These are phyloP conservation scores for Boletus sp. DNA, from an alignment of 768 basidiomycete species.

Conservation along the genomic window DNA sequence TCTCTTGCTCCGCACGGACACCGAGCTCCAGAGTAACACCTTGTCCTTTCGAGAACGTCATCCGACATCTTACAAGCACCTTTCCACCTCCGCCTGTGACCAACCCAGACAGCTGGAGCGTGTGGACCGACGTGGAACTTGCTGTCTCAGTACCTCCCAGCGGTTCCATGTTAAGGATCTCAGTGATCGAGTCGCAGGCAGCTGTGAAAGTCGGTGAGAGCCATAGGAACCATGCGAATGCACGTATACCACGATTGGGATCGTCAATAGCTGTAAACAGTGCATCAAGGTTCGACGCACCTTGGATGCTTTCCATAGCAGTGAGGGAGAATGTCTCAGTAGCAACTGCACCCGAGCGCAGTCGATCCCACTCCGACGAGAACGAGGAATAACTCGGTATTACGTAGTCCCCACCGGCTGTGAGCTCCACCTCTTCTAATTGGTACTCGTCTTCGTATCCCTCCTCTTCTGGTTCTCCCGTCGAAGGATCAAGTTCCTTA, in stretches of 20 bases:
- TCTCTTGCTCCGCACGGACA: constrained; percentile 88
- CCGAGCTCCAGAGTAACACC: constrained; percentile 92
- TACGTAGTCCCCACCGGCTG: constrained; percentile 91
- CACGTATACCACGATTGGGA: constrained; percentile 14
- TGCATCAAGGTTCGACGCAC: constrained; percentile 42
- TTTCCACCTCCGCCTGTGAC: constrained; percentile 94
- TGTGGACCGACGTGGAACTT: constrained; percentile 82
- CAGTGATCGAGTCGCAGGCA: constrained; percentile 93
- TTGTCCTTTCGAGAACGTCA: constrained; percentile 87
- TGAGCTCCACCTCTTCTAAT: constrained; percentile 91
- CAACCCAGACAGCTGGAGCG: constrained; percentile 88
- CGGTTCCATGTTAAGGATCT: constrained; percentile 96
- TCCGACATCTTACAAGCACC: constrained; percentile 88
- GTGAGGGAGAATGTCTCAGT: constrained; percentile 94
- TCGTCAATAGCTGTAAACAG: constrained; percentile 14
- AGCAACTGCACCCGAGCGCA: constrained; percentile 70
- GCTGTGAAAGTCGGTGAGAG: constrained; percentile 44
- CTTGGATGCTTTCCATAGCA: constrained; percentile 91
- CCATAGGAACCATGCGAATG: constrained; percentile 10
- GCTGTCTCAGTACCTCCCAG: constrained; percentile 88
- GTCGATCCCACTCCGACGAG: constrained; percentile 90
- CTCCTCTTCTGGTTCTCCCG: constrained; percentile 93
- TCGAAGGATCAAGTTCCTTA: constrained; percentile 95
- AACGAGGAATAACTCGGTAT: constrained; percentile 93
- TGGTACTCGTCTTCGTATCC: constrained; percentile 99